Conservation (phyloP, 805 yeast species). For the Kluyveromyces dobzhanskii region DNA sequence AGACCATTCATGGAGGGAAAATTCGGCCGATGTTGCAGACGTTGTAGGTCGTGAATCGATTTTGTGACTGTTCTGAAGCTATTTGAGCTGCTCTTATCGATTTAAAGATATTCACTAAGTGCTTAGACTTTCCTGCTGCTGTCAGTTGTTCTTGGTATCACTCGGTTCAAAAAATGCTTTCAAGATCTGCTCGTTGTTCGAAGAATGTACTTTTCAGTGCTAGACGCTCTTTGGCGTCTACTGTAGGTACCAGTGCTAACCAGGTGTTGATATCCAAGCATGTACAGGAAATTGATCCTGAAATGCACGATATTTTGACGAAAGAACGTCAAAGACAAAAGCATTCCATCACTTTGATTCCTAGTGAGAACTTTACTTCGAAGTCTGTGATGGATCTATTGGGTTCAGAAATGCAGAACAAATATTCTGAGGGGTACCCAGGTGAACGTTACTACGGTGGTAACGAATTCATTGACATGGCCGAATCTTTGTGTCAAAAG, state of each 20-base stretch:
- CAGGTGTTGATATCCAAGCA: constrained; percentile 46
- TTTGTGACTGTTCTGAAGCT: no score
- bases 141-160: no score
- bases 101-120: no score
- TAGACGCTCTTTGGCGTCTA: background rate
- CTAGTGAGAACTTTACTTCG: constrained; percentile 94
- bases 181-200: background rate
- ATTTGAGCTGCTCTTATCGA: no score
- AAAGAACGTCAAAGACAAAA: constrained; percentile 80
- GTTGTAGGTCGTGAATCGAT: no score
- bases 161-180: background rate
- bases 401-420: constrained; percentile 96
- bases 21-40: no score
- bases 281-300: constrained; percentile 71
- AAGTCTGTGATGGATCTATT: constrained; percentile 88
- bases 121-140: no score
- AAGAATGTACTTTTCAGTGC: background rate
- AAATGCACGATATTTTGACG: constrained; percentile 68
- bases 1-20: no score
- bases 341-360: constrained; percentile 85
- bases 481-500: constrained; percentile 81
- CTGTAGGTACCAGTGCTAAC: constrained; percentile 7
- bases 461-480: constrained; percentile 86
- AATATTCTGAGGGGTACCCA: constrained; percentile 97
- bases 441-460: constrained; percentile 98